A percentile compares a stretch with the other conserved stretches of the same genome.
Evolutionary conservation across 2,329 filamentous ascomycete genomes (phyloP).

Genomic region (Colletotrichum destructivum): DNA sequence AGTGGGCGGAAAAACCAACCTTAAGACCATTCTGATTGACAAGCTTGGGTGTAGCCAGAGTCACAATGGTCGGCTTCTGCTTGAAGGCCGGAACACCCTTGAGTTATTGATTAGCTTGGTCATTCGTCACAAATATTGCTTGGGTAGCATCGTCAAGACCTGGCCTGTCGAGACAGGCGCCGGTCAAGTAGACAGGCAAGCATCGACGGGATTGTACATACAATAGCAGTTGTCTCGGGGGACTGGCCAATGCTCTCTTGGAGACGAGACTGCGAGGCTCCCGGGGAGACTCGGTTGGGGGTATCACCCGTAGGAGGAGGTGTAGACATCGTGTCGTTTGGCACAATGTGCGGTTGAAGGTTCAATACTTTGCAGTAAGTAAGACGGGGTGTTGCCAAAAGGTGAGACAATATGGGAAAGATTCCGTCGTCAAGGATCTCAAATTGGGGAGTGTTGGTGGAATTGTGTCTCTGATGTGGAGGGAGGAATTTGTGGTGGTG

Average conservation of each 20-base stretch:
- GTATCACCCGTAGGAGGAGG: slow-evolving; percentile 27
- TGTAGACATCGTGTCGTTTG: slow-evolving; percentile 35
- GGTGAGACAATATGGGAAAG: slow-evolving; percentile 40
- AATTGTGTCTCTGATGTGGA: slow-evolving; percentile 20
- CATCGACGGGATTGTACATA: slow-evolving; percentile 4
- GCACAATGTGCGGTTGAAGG: slow-evolving; percentile 16
- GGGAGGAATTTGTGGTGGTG: slow-evolving; percentile 22
- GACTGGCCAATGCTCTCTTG: slow-evolving; percentile 43
- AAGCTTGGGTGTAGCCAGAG: slow-evolving; percentile 68
- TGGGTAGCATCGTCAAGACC: not conserved
- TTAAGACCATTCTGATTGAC: slow-evolving; percentile 69
- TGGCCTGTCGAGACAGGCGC: not conserved
- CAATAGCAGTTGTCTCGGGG: slow-evolving; percentile 13
- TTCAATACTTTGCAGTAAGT: slow-evolving; percentile 37
- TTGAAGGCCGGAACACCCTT: slow-evolving; percentile 10
- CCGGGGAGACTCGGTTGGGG: slow-evolving; percentile 36
- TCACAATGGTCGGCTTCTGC: slow-evolving; percentile 61
- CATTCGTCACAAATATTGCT: not conserved
- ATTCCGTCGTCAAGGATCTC: slow-evolving; percentile 30
- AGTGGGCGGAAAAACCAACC: slow-evolving; percentile 54
- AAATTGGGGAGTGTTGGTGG: slow-evolving; percentile 13
- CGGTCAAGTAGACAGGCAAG: not conserved
- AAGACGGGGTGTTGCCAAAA: slow-evolving; percentile 32
- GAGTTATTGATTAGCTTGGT: not conserved
- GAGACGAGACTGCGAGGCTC: slow-evolving; percentile 38